phyloP scores from a whole-genome alignment of 805 yeast genomes.

The Candida sonorensis region DNA sequence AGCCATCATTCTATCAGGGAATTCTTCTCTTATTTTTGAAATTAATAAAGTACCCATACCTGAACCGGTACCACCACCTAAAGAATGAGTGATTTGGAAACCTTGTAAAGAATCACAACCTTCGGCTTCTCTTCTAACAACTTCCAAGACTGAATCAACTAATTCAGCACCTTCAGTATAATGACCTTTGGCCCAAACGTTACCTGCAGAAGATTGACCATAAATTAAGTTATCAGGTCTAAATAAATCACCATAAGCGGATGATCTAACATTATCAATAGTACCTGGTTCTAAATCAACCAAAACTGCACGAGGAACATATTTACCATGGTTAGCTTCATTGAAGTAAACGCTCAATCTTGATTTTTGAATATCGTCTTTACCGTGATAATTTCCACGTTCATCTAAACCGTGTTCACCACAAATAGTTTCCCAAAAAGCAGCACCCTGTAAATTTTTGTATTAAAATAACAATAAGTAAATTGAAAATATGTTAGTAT shows the following conservation, averaged over 20 bases:
- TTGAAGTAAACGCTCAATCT: slow-evolving; percentile 76
- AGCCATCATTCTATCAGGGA: slow-evolving; percentile 94
- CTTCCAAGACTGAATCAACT: slow-evolving; percentile 84
- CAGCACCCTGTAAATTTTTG: slow-evolving; percentile 55
- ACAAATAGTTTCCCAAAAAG: slow-evolving; percentile 89
- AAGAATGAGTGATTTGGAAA: slow-evolving; percentile 79
- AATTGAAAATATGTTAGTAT: slow-evolving; percentile 7
- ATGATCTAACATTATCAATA: slow-evolving; percentile 74
- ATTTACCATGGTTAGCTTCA: slow-evolving; percentile 81
- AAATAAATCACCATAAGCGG: slow-evolving; percentile 76
- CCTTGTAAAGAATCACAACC: slow-evolving; percentile 91
- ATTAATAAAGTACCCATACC: slow-evolving; percentile 92
- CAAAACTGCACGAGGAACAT: slow-evolving; percentile 88
- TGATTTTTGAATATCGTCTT: slow-evolving; percentile 42
- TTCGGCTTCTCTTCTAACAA: slow-evolving; percentile 90
- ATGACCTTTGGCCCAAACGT: slow-evolving; percentile 96
- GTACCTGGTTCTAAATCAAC: slow-evolving; percentile 95
- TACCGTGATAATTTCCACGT: slow-evolving; percentile 66
- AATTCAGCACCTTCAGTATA: slow-evolving; percentile 96
- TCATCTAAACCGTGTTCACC: slow-evolving; percentile 79
- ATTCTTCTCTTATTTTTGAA: slow-evolving; percentile 84
- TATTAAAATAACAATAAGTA: too few relatives aligned
- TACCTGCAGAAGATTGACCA: slow-evolving; percentile 91
- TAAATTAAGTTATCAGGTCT: slow-evolving; percentile 89
- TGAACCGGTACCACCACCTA: slow-evolving; percentile 94